Percentiles rank a stretch among this genome's conserved stretches.
phyloP scores from a whole-genome alignment of 106 monocot species.

The Dactylorhiza incarnata region DNA sequence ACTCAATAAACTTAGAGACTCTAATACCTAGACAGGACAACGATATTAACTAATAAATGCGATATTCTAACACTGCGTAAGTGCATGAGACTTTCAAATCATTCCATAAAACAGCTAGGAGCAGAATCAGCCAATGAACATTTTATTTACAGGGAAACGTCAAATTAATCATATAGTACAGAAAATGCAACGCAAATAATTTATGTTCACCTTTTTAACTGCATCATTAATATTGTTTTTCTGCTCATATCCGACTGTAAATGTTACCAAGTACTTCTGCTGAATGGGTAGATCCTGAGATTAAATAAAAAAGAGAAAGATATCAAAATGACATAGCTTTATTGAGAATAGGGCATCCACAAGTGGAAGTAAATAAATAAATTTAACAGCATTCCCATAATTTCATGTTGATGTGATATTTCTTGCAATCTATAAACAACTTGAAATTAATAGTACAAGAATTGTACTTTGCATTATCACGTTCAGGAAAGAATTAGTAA shows the following conservation, averaged over 20 bases:
- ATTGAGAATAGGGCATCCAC: too few relatives aligned
- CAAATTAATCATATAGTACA: background rate
- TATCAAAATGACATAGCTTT: background rate
- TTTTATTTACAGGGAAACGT: background rate
- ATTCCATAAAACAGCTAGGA: background rate
- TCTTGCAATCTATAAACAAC: background rate
- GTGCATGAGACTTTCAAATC: background rate
- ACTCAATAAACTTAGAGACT: too few relatives aligned
- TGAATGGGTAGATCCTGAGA: slow-evolving; percentile 21
- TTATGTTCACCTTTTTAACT: slow-evolving; percentile 28
- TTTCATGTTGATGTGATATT: too few relatives aligned
- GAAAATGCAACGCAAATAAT: background rate
- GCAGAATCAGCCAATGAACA: background rate
- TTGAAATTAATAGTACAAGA: background rate
- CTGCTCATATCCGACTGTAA: slow-evolving; percentile 38
- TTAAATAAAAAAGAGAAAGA: background rate
- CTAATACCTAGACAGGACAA: too few relatives aligned
- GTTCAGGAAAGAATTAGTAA: background rate
- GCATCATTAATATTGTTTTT: slow-evolving; percentile 33
- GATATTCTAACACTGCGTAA: background rate
- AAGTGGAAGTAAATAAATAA: too few relatives aligned
- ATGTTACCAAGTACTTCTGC: slow-evolving; percentile 42
- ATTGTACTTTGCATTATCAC: background rate
- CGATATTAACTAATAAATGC: too few relatives aligned
- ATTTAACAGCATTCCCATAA: too few relatives aligned